phyloP scores from a whole-genome alignment of 2,329 filamentous ascomycete genomes.

The Calonectria hongkongensis region DNA sequence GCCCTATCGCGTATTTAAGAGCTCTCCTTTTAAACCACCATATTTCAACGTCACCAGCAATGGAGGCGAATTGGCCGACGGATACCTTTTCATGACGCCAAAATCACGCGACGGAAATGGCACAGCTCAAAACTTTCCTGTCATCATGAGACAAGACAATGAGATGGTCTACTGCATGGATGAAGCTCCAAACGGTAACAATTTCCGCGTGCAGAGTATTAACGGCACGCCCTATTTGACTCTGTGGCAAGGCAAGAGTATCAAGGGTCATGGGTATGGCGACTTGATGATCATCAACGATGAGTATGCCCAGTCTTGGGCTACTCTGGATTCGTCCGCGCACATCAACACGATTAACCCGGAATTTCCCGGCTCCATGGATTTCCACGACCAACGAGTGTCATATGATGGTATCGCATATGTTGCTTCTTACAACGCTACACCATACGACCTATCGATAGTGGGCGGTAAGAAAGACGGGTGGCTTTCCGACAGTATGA shows the following conservation, averaged over 20 bases:
- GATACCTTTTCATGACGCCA: constrained; percentile 55
- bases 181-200: constrained; percentile 42
- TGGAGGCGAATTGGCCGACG: constrained; percentile 47
- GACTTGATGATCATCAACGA: constrained; percentile 56
- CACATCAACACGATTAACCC: constrained; percentile 12
- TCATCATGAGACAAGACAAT: constrained; percentile 54
- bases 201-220: constrained; percentile 54
- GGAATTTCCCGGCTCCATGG: constrained; percentile 34
- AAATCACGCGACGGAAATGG: constrained; percentile 38
- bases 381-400: constrained; percentile 52
- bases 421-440: constrained; percentile 53
- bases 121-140: constrained; percentile 39
- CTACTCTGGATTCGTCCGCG: constrained; percentile 41
- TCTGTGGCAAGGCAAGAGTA: constrained; percentile 52
- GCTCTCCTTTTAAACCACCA: constrained; percentile 50
- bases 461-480: constrained; percentile 47
- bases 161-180: constrained; percentile 56
- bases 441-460: constrained; percentile 38
- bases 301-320: constrained; percentile 50
- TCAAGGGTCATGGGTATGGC: constrained; percentile 57
- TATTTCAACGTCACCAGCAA: constrained; percentile 45
- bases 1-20: constrained; percentile 51
- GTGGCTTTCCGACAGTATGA: constrained; percentile 56
- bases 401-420: constrained; percentile 50
- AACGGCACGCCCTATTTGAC: constrained; percentile 58